These are phyloP conservation scores for Argentina anserina DNA, from an alignment of 306 rosid species.

Conservation along the genomic window DNA sequence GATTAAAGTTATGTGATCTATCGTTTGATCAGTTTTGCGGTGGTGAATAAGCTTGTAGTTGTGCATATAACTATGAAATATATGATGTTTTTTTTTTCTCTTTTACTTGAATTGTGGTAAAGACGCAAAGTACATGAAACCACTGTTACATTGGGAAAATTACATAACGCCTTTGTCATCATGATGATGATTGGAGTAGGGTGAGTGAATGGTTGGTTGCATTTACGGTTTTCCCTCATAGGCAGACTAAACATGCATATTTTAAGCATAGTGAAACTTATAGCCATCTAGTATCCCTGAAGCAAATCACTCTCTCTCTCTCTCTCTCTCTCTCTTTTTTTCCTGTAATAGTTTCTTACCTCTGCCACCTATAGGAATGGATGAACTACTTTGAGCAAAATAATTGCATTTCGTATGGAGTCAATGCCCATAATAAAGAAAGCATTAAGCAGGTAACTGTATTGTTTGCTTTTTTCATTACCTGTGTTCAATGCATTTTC, in stretches of 20 bases:
- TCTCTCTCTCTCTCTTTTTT: too few species aligned
- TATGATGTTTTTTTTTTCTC: neutral
- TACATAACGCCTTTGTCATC: neutral
- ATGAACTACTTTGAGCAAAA: conserved; percentile 47
- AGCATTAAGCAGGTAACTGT: conserved; percentile 61
- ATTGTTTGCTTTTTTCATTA: conserved; percentile 9
- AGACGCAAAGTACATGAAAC: neutral
- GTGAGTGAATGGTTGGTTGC: neutral
- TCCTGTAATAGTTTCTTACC: neutral
- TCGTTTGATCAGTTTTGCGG: neutral
- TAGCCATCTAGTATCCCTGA: neutral
- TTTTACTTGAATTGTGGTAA: neutral
- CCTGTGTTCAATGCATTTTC: conserved; percentile 7
- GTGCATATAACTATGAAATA: neutral
- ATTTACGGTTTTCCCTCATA: neutral
- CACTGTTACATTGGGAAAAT: neutral
- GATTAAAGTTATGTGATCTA: neutral
- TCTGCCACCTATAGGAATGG: conserved; percentile 55
- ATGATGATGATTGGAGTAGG: neutral
- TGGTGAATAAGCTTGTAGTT: neutral
- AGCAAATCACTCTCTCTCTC: neutral
- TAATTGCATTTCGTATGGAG: conserved; percentile 52
- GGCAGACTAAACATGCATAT: neutral
- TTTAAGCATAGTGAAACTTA: neutral
- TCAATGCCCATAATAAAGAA: conserved; percentile 81